phyloP scores from a whole-genome alignment of 139 green algal species.

The Pseudopediastrum boryanum region DNA sequence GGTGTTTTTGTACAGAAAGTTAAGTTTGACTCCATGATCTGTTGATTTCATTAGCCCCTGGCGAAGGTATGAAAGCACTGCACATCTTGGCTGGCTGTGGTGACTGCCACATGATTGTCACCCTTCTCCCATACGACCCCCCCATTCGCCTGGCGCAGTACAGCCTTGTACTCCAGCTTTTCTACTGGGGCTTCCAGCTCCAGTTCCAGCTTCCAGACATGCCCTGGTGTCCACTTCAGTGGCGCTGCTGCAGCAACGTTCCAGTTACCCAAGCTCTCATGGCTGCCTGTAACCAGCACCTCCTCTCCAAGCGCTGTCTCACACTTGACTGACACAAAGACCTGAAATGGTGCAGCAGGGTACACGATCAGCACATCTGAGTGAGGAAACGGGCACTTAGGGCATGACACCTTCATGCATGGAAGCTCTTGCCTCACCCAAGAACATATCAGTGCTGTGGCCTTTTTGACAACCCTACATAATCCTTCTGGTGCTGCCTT shows the following conservation, averaged over 20 bases:
- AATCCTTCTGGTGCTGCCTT: too few species aligned
- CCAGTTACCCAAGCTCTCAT: conserved; percentile 26
- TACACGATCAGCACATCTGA: too few species aligned
- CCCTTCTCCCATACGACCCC: conserved; percentile 31
- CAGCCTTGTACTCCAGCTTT: conserved; percentile 42
- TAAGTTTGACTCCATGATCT: too few species aligned
- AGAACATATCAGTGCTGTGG: too few species aligned
- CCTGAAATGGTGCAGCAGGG: not conserved
- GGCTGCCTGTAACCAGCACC: conserved; percentile 25
- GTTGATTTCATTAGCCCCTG: too few species aligned
- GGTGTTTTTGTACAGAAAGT: too few species aligned
- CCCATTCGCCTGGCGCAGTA: conserved; percentile 6
- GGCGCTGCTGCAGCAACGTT: not conserved
- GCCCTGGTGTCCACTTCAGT: conserved; percentile 33
- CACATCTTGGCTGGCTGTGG: conserved; percentile 21
- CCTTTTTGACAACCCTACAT: too few species aligned
- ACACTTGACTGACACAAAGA: conserved; percentile 17
- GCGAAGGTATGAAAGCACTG: too few species aligned
- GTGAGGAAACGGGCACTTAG: too few species aligned
- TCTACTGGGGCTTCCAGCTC: conserved; percentile 13
- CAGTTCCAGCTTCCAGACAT: conserved; percentile 33
- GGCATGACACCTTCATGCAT: too few species aligned
- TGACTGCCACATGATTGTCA: conserved; percentile 18
- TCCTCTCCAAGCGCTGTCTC: conserved; percentile 18
- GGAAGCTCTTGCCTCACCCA: too few species aligned